These are phyloP conservation scores for Tolypocladium album DNA, from an alignment of 2,329 filamentous ascomycete species.

Conservation along the genomic window DNA sequence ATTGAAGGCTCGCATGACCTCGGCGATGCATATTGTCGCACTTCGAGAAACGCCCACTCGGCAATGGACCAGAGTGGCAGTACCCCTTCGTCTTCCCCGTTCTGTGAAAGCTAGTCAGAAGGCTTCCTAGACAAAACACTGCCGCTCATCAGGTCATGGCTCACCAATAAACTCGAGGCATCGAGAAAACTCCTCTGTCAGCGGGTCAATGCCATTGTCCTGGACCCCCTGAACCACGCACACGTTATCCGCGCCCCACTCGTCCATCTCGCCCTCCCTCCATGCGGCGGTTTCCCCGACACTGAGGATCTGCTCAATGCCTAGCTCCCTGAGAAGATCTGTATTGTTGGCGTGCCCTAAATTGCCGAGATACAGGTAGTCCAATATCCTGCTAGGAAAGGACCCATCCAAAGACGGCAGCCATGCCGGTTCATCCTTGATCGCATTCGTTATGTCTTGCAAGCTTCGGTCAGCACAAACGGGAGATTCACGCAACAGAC, in stretches of 20 bases:
- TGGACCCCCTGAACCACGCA: conserved; percentile 79
- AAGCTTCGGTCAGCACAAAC: conserved; percentile 34
- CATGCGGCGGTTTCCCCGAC: conserved; percentile 84
- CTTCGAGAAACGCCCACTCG: conserved; percentile 91
- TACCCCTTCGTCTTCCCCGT: conserved; percentile 63
- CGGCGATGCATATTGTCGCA: conserved; percentile 97
- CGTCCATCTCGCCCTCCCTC: conserved; percentile 57
- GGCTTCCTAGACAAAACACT: background rate
- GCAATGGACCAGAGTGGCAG: conserved; percentile 88
- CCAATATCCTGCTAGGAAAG: conserved; percentile 75
- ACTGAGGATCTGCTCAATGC: conserved; percentile 79
- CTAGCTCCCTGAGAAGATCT: conserved; percentile 64
- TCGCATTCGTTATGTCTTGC: conserved; percentile 39
- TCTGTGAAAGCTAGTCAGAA: conserved; percentile 39
- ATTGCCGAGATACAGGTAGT: conserved; percentile 96
- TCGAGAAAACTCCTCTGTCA: conserved; percentile 74
- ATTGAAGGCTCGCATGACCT: conserved; percentile 76
- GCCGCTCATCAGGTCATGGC: background rate
- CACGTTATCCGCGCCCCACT: conserved; percentile 70
- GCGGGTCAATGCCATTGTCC: conserved; percentile 90
- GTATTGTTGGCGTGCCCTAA: conserved; percentile 90
- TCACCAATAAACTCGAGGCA: conserved; percentile 88
- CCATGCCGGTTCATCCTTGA: conserved; percentile 63
- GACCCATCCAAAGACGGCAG: conserved; percentile 78
- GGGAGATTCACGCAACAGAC: conserved; percentile 64